Conservation (phyloP, 2,329 filamentous ascomycete species). For the Chalaropsis thielavioides region DNA sequence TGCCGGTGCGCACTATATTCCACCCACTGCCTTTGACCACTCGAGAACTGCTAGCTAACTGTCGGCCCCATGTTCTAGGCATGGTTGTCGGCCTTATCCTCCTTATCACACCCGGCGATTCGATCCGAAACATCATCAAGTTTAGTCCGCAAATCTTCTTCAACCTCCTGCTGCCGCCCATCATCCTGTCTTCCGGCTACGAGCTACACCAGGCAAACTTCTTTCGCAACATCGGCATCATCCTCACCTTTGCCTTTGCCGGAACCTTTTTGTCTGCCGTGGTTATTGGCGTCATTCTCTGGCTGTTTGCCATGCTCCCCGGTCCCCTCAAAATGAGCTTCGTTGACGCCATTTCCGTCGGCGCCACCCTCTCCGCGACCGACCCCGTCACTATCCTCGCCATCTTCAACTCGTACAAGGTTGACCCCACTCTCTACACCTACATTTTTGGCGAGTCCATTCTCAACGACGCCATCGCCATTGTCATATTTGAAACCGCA, state of each 20-base stretch:
- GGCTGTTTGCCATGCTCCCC: conserved; percentile 74
- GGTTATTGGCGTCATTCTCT: conserved; percentile 82
- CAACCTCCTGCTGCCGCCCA: conserved; percentile 93
- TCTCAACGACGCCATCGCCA: conserved; percentile 93
- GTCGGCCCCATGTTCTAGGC: conserved; percentile 36
- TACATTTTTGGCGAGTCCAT: conserved; percentile 98
- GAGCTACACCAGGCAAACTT: conserved; percentile 98
- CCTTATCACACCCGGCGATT: conserved; percentile 63
- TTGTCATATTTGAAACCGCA: conserved; percentile 95
- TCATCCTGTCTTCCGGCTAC: conserved; percentile 93
- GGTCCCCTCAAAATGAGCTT: conserved; percentile 75
- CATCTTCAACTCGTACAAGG: conserved; percentile 99
- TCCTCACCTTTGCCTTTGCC: conserved; percentile 92
- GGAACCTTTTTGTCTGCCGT: conserved; percentile 94
- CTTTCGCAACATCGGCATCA: conserved; percentile 94
- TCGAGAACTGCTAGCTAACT: not conserved
- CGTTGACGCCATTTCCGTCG: conserved; percentile 91
- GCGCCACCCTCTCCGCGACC: conserved; percentile 88
- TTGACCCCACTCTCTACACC: conserved; percentile 95
- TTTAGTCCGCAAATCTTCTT: conserved; percentile 99
- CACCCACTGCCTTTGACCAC: not conserved
- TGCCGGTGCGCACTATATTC: conserved; percentile 45
- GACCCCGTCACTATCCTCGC: conserved; percentile 95
- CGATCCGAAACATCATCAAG: conserved; percentile 78
- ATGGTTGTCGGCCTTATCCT: conserved; percentile 91